Conservation (phyloP, 352 stramenopile genomes). For the Phytophthora sp. region DNA sequence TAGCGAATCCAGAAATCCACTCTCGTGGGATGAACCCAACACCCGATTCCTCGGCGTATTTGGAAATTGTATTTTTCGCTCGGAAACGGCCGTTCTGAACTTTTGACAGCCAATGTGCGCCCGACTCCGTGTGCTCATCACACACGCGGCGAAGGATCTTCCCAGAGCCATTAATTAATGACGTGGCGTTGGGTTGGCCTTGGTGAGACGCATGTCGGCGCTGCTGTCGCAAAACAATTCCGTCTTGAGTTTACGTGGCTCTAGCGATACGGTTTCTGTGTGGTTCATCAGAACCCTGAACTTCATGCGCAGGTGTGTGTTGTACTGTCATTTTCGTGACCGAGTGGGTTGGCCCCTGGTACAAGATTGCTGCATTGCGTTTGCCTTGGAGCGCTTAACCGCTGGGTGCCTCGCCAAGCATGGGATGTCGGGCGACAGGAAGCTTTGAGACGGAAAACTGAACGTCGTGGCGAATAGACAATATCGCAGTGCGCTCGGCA, state of each 20-base stretch:
- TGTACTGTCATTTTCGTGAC: neutral
- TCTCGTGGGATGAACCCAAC: neutral
- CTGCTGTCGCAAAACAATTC: constrained; percentile 8
- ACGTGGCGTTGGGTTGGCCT: neutral
- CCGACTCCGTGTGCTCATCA: too few relatives aligned
- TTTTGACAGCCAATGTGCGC: constrained; percentile 1
- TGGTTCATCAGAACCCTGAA: neutral
- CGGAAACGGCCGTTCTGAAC: neutral
- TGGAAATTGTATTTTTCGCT: neutral
- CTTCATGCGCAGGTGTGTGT: constrained; percentile 6
- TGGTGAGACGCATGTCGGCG: neutral
- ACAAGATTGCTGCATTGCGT: neutral
- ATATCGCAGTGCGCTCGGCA: neutral
- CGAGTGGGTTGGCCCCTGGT: neutral
- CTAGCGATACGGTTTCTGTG: neutral
- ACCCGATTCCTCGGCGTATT: neutral
- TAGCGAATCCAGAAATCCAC: neutral
- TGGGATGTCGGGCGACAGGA: constrained; percentile 21
- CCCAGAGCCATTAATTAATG: constrained; percentile 10
- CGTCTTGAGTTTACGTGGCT: neutral
- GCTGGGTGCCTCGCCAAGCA: neutral
- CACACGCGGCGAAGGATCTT: neutral
- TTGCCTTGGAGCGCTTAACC: constrained; percentile 9
- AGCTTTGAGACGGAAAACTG: constrained; percentile 4
- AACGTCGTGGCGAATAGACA: neutral